These are phyloP conservation scores for Mitragyna speciosa DNA, from an alignment of 257 asterid species.

Conservation along the genomic window DNA sequence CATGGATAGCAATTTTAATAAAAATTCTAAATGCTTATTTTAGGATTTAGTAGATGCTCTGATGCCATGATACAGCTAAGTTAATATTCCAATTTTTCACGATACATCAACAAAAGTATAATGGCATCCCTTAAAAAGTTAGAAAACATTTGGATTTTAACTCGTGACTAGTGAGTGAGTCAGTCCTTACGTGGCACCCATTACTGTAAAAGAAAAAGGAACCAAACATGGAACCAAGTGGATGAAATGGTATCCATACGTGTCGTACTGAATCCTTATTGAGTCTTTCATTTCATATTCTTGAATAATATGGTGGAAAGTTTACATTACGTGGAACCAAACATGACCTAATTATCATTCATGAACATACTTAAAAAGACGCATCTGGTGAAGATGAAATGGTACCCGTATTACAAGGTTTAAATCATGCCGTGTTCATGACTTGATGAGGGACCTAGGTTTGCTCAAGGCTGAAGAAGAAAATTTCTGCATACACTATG, in stretches of 20 bases:
- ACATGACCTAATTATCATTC: too few relatives aligned
- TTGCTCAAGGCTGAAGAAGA: background rate
- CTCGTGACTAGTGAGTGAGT: conserved; percentile 19
- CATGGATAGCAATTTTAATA: background rate
- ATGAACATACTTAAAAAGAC: too few relatives aligned
- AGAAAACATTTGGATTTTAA: background rate
- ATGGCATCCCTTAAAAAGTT: background rate
- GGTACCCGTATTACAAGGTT: background rate
- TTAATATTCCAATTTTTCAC: background rate
- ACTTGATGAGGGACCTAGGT: conserved; percentile 2
- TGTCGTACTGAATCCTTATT: too few relatives aligned
- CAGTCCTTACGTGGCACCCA: conserved; percentile 12
- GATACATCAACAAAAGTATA: background rate
- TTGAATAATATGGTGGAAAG: too few relatives aligned
- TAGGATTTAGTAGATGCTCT: conserved; percentile 2
- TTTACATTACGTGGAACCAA: too few relatives aligned
- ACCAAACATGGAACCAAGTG: background rate
- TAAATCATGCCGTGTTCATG: conserved; percentile 1
- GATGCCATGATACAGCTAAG: conserved; percentile 5
- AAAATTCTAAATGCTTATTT: conserved; percentile 1
- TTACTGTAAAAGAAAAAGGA: background rate
- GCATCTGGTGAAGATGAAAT: too few relatives aligned
- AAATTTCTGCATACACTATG: background rate
- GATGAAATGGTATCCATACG: too few relatives aligned
- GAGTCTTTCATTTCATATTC: too few relatives aligned